These are phyloP conservation scores for Lathyrus oleraceus DNA, from an alignment of 306 rosid genomes.

Conservation along the genomic window DNA sequence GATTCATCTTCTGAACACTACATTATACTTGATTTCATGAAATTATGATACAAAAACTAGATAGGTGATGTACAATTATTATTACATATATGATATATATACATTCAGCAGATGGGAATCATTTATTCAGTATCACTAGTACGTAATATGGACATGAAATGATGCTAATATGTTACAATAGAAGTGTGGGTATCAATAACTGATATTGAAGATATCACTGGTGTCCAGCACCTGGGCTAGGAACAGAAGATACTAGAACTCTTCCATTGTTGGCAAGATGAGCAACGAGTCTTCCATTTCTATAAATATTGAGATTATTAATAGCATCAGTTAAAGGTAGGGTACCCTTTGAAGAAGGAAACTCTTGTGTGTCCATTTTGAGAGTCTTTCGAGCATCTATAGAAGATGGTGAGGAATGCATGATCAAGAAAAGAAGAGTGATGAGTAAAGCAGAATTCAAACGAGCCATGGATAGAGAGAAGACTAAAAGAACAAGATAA, in stretches of 20 bases:
- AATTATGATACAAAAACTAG: neutral
- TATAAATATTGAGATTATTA: neutral
- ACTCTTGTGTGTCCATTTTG: slow-evolving; percentile 16
- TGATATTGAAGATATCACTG: no score
- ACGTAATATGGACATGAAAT: neutral
- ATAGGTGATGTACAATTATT: neutral
- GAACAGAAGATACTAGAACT: slow-evolving; percentile 2
- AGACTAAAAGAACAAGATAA: neutral
- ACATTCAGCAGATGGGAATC: neutral
- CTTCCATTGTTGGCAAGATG: slow-evolving; percentile 24
- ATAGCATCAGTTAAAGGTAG: neutral
- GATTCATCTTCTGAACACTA: no score
- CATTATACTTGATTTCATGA: neutral
- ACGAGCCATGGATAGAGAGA: slow-evolving; percentile 38
- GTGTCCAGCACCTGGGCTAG: slow-evolving; percentile 41
- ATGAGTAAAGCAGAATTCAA: slow-evolving; percentile 28
- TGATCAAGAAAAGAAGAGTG: slow-evolving; percentile 23
- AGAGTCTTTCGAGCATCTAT: slow-evolving; percentile 40
- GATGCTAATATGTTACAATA: neutral
- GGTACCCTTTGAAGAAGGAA: slow-evolving; percentile 1
- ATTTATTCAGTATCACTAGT: no score
- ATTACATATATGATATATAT: neutral
- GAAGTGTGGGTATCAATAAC: no score
- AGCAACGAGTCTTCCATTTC: slow-evolving; percentile 1
- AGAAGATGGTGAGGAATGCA: slow-evolving; percentile 17